Evolutionary conservation across 352 stramenopile genomes (phyloP), one percentile per base, ranked within the genome.

Genomic region (Phytophthora sp.): DNA sequence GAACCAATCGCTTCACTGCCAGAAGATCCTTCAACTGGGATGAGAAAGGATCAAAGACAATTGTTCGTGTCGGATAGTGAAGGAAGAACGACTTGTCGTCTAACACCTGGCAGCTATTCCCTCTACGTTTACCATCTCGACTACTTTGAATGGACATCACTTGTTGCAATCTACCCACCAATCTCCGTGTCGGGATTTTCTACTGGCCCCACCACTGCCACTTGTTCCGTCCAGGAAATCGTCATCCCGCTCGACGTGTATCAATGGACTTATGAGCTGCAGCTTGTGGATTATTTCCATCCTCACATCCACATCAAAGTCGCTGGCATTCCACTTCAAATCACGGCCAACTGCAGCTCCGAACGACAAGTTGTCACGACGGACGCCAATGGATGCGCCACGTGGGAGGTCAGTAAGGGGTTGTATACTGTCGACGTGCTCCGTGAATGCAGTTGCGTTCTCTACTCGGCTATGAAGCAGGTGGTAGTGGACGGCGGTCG

Each of bases 111-210:
- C 0, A 88, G 80, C 12, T 91, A 91, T 70, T 87, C 79, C 2
- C 6, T 91, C 5, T 89, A 91, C 35, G 73, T 91, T 0, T 90
- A 88, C 57, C 81, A 91, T 55, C 52, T 77, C n/a, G 81, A 90
- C 26, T 88, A 77, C 54, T 89, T 90, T 42, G 83, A 91, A 66
- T 90, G 83, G 80, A 91, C 75, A 1, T 91, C 80, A 7, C 57
- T 86, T 13, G 61, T 72, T 2, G 74, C 88, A 3, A 57, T 91
- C 4, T 91, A 86, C 30, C 79, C 83, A 6, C 80, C 69, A 1
- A 69, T 79, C 18, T 86, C 77, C 16, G 66, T 60, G 1, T 77
- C 77, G 1, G 79, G 80, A 0, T 51, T 81, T 3, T 84, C 73
- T 38, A 76, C 73, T 2, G 69, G 68, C 1, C 56, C 62, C 1